These are phyloP conservation scores for Fusarium devonianum DNA, from an alignment of 2,329 filamentous ascomycete genomes.

Conservation along the genomic window DNA sequence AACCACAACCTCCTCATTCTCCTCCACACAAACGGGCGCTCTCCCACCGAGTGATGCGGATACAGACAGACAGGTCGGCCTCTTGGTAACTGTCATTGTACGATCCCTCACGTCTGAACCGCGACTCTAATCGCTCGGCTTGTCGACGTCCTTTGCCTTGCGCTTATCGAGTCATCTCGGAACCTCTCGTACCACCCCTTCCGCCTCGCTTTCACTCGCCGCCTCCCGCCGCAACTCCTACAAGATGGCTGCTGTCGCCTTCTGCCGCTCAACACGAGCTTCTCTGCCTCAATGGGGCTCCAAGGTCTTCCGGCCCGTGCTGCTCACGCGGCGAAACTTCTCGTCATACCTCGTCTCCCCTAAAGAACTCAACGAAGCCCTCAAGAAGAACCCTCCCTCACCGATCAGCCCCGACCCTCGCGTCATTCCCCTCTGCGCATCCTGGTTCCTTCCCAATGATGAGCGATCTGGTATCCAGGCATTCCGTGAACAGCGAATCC, in stretches of 20 bases:
- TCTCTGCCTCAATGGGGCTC: constrained; percentile 49
- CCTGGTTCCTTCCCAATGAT: constrained; percentile 97
- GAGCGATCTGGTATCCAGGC: constrained; percentile 79
- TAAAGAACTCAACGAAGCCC: constrained; percentile 78
- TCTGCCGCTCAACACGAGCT: constrained; percentile 53
- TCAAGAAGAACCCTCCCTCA: constrained; percentile 81
- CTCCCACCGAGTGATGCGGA: constrained; percentile 35
- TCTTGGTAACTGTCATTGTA: constrained; percentile 29
- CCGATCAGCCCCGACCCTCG: constrained; percentile 82
- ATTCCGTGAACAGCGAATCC: constrained; percentile 85
- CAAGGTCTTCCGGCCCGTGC: constrained; percentile 43
- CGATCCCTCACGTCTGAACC: constrained; percentile 10
- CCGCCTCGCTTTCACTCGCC: constrained; percentile 16
- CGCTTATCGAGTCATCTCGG: constrained; percentile 39
- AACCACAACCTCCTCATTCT: constrained; percentile 4
- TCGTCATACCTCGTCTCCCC: constrained; percentile 88
- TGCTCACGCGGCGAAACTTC: constrained; percentile 55
- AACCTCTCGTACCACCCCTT: constrained; percentile 31
- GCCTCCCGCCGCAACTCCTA: constrained; percentile 13
- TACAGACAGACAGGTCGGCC: constrained; percentile 34
- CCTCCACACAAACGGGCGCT: constrained; percentile 16
- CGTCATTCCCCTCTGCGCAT: constrained; percentile 87
- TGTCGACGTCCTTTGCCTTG: constrained; percentile 13
- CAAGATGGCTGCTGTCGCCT: constrained; percentile 53
- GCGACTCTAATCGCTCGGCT: constrained; percentile 6